phyloP scores from a whole-genome alignment of 1,284 basidiomycete genomes.

The Malassezia caprae region DNA sequence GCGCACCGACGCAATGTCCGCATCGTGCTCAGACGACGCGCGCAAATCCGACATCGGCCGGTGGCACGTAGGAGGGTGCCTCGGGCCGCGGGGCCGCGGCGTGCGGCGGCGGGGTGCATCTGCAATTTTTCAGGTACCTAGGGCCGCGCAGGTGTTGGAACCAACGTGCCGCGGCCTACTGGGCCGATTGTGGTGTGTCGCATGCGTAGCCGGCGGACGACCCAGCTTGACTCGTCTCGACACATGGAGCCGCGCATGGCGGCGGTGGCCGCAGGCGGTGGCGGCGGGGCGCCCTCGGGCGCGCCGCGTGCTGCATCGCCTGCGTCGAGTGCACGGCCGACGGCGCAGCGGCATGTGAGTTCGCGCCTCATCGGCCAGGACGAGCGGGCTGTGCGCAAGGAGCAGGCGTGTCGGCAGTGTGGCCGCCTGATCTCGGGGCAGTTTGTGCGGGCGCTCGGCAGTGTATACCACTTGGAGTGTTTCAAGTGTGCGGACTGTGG shows the following conservation, averaged over 20 bases:
- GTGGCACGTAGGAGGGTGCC: not conserved
- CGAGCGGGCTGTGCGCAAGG: constrained; percentile 10
- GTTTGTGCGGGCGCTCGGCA: constrained; percentile 87
- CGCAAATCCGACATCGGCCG: not conserved
- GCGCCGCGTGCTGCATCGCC: not conserved
- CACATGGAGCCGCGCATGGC: constrained; percentile 2
- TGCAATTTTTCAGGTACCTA: not conserved
- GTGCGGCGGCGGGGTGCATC: not conserved
- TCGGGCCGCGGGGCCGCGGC: not conserved
- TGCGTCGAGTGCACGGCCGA: not conserved
- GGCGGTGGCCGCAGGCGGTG: not conserved
- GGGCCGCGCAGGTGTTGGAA: not conserved
- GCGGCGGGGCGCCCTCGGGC: not conserved
- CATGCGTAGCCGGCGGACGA: not conserved
- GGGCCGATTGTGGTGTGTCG: not conserved
- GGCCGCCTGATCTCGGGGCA: constrained; percentile 64
- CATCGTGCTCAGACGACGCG: not conserved
- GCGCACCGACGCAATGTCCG: not conserved
- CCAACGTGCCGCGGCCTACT: not conserved
- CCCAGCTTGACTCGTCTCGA: not conserved
- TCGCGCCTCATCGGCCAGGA: not conserved
- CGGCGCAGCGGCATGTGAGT: not conserved
- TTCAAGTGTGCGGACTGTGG: constrained; percentile 90
- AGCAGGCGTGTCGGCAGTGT: constrained; percentile 40
- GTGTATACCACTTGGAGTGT: constrained; percentile 89